Evolutionary conservation across 768 basidiomycete genomes (phyloP).

Genomic region (Fistulinella prunicolor): DNA sequence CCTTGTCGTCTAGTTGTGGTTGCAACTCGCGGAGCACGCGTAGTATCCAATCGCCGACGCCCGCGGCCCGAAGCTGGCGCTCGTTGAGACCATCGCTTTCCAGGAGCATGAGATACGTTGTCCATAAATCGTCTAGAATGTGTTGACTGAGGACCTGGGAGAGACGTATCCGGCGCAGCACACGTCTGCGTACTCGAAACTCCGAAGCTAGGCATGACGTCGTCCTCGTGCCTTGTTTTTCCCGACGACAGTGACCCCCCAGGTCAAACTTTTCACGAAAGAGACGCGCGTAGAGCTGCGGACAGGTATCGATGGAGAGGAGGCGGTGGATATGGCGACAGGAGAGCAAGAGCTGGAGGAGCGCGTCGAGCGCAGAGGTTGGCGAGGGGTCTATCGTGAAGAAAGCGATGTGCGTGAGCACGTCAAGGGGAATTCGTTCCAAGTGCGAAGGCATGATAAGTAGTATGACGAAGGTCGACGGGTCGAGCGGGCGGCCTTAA

Average conservation of each 20-base stretch:
- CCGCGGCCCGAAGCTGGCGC: slow-evolving; percentile 40
- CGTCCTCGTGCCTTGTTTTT: slow-evolving; percentile 33
- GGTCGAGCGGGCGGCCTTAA: slow-evolving; percentile 18
- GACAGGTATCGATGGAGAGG: slow-evolving; percentile 41
- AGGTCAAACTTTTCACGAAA: slow-evolving; percentile 51
- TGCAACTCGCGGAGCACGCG: slow-evolving; percentile 20
- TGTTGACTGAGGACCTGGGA: slow-evolving; percentile 24
- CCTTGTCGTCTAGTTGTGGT: slow-evolving; percentile 4
- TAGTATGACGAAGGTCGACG: slow-evolving; percentile 17
- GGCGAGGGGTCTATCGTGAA: slow-evolving; percentile 40
- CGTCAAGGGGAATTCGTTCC: slow-evolving; percentile 50
- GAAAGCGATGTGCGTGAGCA: slow-evolving; percentile 55
- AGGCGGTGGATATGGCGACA: slow-evolving; percentile 42
- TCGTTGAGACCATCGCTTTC: slow-evolving; percentile 53
- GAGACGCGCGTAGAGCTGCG: slow-evolving; percentile 56
- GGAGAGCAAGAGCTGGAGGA: slow-evolving; percentile 46
- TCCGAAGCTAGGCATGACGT: slow-evolving; percentile 45
- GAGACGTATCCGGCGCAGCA: slow-evolving; percentile 47
- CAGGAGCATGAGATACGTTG: slow-evolving; percentile 56
- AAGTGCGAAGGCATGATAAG: slow-evolving; percentile 43
- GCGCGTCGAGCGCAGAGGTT: slow-evolving; percentile 37
- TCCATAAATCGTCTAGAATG: slow-evolving; percentile 51
- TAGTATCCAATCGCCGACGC: slow-evolving; percentile 35
- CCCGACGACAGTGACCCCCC: slow-evolving; percentile 22
- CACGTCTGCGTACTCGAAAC: slow-evolving; percentile 44